phyloP scores from a whole-genome alignment of 1,139 yeast species.

The Yamadazyma spencermartinsiae region DNA sequence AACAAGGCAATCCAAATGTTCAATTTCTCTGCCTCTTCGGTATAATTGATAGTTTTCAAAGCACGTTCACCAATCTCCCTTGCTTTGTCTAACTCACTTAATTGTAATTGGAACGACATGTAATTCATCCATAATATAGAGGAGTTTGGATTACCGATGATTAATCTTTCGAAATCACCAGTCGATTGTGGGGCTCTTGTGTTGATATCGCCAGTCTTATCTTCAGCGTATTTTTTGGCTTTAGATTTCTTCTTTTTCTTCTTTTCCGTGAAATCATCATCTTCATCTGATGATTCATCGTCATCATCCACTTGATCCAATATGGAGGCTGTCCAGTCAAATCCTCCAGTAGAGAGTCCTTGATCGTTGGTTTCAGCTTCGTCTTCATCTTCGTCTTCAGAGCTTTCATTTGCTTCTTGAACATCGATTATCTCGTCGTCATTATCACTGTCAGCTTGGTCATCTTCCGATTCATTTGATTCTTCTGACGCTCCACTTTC shows the following conservation, averaged over 20 bases:
- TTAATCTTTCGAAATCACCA: slow-evolving; percentile 85
- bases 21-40: slow-evolving; percentile 91
- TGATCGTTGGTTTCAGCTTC: slow-evolving; percentile 20
- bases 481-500: slow-evolving; percentile 23
- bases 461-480: slow-evolving; percentile 14
- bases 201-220: slow-evolving; percentile 80
- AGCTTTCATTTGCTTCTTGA: slow-evolving; percentile 21
- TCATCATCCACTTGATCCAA: slow-evolving; percentile 73
- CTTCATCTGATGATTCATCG: slow-evolving; percentile 57
- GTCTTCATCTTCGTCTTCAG: slow-evolving; percentile 22
- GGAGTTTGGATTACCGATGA: slow-evolving; percentile 90
- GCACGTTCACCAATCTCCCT: slow-evolving; percentile 94
- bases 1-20: slow-evolving; percentile 95
- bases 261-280: slow-evolving; percentile 48
- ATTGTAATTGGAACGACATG: slow-evolving; percentile 95
- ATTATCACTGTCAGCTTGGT: slow-evolving; percentile 19
- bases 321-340: slow-evolving; percentile 92
- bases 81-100: slow-evolving; percentile 92
- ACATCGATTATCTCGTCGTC: slow-evolving; percentile 27
- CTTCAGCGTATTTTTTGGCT: slow-evolving; percentile 55
- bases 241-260: slow-evolving; percentile 48
- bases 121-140: slow-evolving; percentile 96
- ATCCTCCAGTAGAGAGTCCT: slow-evolving; percentile 82
- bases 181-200: slow-evolving; percentile 90
- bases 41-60: slow-evolving; percentile 80